phyloP scores from a whole-genome alignment of 805 yeast species.

The Lipomyces lipofer region DNA sequence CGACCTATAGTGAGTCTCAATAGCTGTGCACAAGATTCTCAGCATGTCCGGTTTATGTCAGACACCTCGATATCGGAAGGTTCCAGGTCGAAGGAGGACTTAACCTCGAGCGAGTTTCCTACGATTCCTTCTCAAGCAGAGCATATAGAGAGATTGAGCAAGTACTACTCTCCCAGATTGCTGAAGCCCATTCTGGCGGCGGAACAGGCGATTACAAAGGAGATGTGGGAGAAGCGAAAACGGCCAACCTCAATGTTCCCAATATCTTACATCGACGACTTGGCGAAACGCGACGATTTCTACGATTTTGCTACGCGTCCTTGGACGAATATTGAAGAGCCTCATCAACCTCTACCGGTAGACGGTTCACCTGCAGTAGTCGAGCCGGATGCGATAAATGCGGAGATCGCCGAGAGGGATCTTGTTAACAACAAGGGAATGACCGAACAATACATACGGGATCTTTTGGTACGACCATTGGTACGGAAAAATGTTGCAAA shows the following conservation, averaged over 20 bases:
- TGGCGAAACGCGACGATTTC: conserved; percentile 65
- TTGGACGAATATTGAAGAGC: conserved; percentile 49
- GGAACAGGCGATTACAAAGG: conserved; percentile 70
- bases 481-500: conserved; percentile 70
- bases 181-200: conserved; percentile 80
- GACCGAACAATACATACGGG: conserved; percentile 7
- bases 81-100: too few relatives aligned
- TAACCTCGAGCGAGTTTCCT: conserved; percentile 1
- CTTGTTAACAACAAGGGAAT: conserved; percentile 4
- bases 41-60: not conserved
- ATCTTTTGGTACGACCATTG: conserved; percentile 4
- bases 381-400: conserved; percentile 36
- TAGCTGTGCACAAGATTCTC: not conserved
- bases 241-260: conserved; percentile 56
- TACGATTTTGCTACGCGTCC: conserved; percentile 64
- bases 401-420: not conserved
- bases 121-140: not conserved
- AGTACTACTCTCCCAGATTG: conserved; percentile 80
- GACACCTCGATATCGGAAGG: too few relatives aligned
- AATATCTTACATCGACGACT: conserved; percentile 72
- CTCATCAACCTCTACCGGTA: conserved; percentile 58
- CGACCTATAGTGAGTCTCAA: not conserved
- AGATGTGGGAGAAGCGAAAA: conserved; percentile 52
- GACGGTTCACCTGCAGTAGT: not conserved
- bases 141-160: conserved; percentile 34